phyloP scores from a whole-genome alignment of 169 alveolate genomes.

The Eimeria falciformis region DNA sequence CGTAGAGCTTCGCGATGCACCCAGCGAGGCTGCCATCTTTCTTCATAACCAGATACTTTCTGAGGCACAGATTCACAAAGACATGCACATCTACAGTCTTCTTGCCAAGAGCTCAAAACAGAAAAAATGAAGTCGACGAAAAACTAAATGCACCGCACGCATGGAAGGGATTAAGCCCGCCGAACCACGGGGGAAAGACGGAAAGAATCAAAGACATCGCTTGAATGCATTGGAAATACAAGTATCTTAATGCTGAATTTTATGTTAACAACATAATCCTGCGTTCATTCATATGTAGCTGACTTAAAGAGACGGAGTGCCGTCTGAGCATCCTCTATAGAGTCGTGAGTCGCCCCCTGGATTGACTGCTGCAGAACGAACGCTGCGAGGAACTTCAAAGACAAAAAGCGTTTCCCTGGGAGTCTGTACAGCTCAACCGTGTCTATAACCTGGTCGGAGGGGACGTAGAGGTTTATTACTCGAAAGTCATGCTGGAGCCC shows the following conservation, averaged over 20 bases:
- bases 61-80: constrained; percentile 1
- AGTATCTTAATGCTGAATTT: neutral
- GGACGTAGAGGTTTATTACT: constrained; percentile 87
- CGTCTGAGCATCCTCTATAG: constrained; percentile 88
- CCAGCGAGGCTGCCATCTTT: constrained; percentile 72
- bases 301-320: constrained; percentile 86
- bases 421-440: constrained; percentile 61
- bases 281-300: neutral
- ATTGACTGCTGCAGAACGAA: constrained; percentile 82
- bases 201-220: neutral
- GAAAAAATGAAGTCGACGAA: neutral
- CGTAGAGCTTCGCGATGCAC: constrained; percentile 79
- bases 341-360: constrained; percentile 86
- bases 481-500: constrained; percentile 87
- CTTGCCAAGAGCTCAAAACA: neutral
- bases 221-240: neutral
- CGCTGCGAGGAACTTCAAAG: constrained; percentile 87
- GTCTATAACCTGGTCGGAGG: constrained; percentile 79
- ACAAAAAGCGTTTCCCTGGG: constrained; percentile 85
- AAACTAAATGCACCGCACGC: neutral
- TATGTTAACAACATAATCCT: too few species aligned
- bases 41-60: constrained; percentile 78
- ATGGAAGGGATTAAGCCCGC: too few species aligned
- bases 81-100: neutral
- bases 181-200: neutral